A percentile compares a stretch with the other conserved stretches of the same genome.
phyloP scores from a whole-genome alignment of 257 asterid genomes.

The Sherardia arvensis region DNA sequence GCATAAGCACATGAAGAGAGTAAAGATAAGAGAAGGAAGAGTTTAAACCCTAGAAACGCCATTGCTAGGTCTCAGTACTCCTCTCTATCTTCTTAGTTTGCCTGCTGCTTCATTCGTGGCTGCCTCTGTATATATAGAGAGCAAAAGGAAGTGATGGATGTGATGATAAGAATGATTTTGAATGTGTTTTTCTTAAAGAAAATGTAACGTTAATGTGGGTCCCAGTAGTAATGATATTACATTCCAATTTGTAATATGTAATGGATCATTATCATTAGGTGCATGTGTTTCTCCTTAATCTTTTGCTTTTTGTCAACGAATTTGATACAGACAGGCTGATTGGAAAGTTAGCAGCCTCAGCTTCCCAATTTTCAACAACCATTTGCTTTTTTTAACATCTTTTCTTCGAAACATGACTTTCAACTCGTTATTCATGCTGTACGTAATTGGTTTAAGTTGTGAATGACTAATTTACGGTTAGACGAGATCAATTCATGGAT shows the following conservation, averaged over 20 bases:
- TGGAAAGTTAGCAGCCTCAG: neutral
- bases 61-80: neutral
- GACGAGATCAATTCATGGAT: no score
- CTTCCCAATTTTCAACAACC: neutral
- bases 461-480: no score
- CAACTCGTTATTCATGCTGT: neutral
- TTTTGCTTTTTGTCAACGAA: neutral
- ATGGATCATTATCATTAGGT: no score
- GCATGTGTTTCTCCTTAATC: neutral
- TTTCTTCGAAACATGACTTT: neutral
- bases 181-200: neutral
- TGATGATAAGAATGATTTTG: neutral
- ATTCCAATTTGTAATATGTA: neutral
- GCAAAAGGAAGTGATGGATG: neutral
- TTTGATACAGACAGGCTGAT: neutral
- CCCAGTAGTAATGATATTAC: neutral
- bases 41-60: neutral
- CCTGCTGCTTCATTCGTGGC: no score
- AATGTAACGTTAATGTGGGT: neutral
- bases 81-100: neutral
- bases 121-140: neutral
- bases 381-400: neutral
- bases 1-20: neutral
- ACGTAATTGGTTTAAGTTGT: no score
- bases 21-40: neutral